A percentile compares a stretch with the other conserved stretches of the same genome.
These are phyloP conservation scores for Puccinia hordei DNA, from an alignment of 1,284 basidiomycete genomes.

Conservation along the genomic window DNA sequence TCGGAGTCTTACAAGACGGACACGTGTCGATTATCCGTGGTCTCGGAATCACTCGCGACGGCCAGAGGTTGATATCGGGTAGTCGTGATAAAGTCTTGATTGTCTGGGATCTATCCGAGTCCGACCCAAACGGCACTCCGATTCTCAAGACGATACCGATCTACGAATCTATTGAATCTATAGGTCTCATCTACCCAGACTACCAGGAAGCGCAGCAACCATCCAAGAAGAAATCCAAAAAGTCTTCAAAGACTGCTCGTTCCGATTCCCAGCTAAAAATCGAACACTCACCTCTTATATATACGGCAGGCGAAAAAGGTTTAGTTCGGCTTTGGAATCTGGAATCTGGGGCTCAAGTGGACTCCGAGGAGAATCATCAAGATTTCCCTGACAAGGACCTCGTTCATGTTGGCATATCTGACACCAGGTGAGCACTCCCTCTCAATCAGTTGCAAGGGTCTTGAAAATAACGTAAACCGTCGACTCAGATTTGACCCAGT, in stretches of 20 bases:
- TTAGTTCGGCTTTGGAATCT: conserved; percentile 80
- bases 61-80: conserved; percentile 80
- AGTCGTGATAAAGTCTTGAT: conserved; percentile 87
- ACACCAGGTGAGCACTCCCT: conserved; percentile 42
- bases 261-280: conserved; percentile 58
- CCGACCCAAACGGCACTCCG: conserved; percentile 59
- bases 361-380: conserved; percentile 35
- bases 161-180: conserved; percentile 81
- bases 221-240: conserved; percentile 51
- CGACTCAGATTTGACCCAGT: conserved; percentile 24
- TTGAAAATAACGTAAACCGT: too few relatives aligned
- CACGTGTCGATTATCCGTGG: conserved; percentile 88
- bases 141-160: conserved; percentile 82
- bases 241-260: conserved; percentile 63
- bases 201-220: not conserved
- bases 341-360: conserved; percentile 65
- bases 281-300: conserved; percentile 66
- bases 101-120: conserved; percentile 74
- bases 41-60: conserved; percentile 78
- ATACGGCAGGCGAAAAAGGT: conserved; percentile 86
- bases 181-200: conserved; percentile 66
- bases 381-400: conserved; percentile 19
- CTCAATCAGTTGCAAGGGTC: too few relatives aligned
- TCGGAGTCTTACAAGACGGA: conserved; percentile 73
- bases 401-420: conserved; percentile 34